Conservation (phyloP, 1,284 basidiomycete genomes). For the Tilletia caries region DNA sequence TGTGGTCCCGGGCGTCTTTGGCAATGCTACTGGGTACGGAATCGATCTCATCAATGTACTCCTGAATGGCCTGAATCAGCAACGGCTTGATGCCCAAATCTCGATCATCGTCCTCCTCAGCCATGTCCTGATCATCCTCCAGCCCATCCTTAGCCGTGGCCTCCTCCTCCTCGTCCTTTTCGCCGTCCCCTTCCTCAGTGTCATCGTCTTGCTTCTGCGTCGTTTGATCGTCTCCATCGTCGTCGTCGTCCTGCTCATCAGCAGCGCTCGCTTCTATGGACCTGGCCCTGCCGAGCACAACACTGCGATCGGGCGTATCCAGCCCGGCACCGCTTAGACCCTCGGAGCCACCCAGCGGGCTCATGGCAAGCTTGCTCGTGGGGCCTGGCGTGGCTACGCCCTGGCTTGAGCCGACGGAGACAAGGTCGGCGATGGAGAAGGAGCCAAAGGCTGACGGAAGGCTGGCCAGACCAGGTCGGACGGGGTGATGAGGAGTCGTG, state of each 20-base stretch:
- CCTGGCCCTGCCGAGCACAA: no score
- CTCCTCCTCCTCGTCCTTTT: slow-evolving; percentile 11
- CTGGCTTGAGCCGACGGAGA: slow-evolving; percentile 35
- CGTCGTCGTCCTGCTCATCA: slow-evolving; percentile 22
- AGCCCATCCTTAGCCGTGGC: not conserved
- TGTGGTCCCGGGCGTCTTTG: slow-evolving; percentile 90
- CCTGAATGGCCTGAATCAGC: slow-evolving; percentile 56
- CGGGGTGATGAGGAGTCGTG: slow-evolving; percentile 1
- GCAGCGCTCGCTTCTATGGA: slow-evolving; percentile 18
- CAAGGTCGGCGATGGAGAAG: slow-evolving; percentile 49
- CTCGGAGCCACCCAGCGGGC: slow-evolving; percentile 20
- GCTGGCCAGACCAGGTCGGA: not conserved
- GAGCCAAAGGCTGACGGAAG: slow-evolving; percentile 15
- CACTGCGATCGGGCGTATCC: no score
- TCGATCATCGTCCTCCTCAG: slow-evolving; percentile 14
- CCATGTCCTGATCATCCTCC: slow-evolving; percentile 13
- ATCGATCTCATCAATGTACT: slow-evolving; percentile 91
- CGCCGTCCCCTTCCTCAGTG: slow-evolving; percentile 1
- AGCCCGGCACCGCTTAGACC: not conserved
- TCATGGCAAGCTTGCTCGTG: slow-evolving; percentile 12
- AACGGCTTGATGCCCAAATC: slow-evolving; percentile 49
- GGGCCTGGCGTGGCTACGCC: not conserved
- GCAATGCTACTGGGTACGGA: slow-evolving; percentile 92
- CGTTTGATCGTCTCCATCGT: slow-evolving; percentile 1
- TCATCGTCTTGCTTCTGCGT: slow-evolving; percentile 14